Evolutionary conservation across 495 filamentous ascomycete species (phyloP).

Genomic region (Aspergillus cristatus): DNA sequence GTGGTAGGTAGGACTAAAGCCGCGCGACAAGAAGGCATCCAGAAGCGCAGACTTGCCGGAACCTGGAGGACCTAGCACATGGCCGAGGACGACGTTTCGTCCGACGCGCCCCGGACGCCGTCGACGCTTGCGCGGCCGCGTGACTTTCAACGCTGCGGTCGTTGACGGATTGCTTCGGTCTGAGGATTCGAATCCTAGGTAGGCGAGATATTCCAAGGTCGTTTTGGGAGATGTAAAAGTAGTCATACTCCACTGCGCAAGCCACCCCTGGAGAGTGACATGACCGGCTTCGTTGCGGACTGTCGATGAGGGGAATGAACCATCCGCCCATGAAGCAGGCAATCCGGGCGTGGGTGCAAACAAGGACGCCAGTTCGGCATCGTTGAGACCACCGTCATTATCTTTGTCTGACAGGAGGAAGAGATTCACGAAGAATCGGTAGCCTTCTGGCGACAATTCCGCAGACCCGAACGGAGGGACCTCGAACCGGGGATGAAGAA

Average conservation of each 20-base stretch:
- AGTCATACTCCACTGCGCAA: conserved; percentile 99
- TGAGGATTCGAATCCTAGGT: conserved; percentile 76
- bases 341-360: conserved; percentile 92
- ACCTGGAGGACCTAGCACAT: conserved; percentile 74
- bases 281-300: conserved; percentile 91
- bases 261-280: conserved; percentile 94
- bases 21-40: conserved; percentile 80
- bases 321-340: conserved; percentile 78
- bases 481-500: conserved; percentile 90
- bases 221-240: conserved; percentile 93
- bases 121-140: conserved; percentile 77
- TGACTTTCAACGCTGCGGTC: conserved; percentile 80
- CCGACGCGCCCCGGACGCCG: conserved; percentile 75
- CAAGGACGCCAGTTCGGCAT: conserved; percentile 69
- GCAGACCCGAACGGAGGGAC: conserved; percentile 85
- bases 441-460: conserved; percentile 88
- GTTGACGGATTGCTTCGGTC: conserved; percentile 55
- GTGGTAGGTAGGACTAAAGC: conserved; percentile 76
- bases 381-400: conserved; percentile 89
- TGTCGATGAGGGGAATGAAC: conserved; percentile 87
- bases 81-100: conserved; percentile 92
- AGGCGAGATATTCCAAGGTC: conserved; percentile 89
- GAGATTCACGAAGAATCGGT: conserved; percentile 94
- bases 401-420: conserved; percentile 94
- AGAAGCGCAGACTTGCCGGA: conserved; percentile 85